Evolutionary conservation across 2,329 filamentous ascomycete genomes (phyloP).

Genomic region (Fusarium sp.): DNA sequence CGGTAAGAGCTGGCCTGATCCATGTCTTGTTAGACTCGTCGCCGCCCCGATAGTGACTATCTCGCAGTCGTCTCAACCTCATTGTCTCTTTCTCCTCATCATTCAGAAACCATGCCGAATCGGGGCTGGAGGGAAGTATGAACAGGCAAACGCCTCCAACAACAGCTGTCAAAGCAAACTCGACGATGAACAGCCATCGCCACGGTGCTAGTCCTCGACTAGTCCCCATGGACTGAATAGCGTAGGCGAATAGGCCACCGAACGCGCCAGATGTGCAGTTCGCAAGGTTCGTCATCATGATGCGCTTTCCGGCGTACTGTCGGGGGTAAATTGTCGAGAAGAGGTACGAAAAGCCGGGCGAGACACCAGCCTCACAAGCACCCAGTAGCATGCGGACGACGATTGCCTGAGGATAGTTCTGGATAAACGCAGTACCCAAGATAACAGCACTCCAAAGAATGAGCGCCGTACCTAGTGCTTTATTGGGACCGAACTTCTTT

Average conservation of each 20-base stretch:
- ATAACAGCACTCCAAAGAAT: neutral
- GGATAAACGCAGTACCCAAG: neutral
- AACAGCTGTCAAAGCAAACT: neutral
- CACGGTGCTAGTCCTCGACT: neutral
- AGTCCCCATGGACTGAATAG: neutral
- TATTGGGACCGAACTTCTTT: too few species aligned
- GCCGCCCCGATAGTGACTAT: too few species aligned
- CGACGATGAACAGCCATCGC: neutral
- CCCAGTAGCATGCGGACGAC: neutral
- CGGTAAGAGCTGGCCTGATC: too few species aligned
- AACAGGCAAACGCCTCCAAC: too few species aligned
- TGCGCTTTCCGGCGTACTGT: neutral
- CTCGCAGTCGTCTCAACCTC: too few species aligned
- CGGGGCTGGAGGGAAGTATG: too few species aligned
- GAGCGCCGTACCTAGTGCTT: too few species aligned
- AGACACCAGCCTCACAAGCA: neutral
- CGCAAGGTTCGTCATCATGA: neutral
- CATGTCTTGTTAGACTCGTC: too few species aligned
- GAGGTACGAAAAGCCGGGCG: neutral
- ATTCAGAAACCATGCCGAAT: too few species aligned
- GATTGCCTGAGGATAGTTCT: neutral
- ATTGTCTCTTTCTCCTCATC: too few species aligned
- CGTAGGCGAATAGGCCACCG: neutral
- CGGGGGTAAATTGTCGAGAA: neutral
- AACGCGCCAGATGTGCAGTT: neutral